These are phyloP conservation scores for Groenewaldozyma sp. DNA, from an alignment of 1,139 yeast species.

Conservation along the genomic window DNA sequence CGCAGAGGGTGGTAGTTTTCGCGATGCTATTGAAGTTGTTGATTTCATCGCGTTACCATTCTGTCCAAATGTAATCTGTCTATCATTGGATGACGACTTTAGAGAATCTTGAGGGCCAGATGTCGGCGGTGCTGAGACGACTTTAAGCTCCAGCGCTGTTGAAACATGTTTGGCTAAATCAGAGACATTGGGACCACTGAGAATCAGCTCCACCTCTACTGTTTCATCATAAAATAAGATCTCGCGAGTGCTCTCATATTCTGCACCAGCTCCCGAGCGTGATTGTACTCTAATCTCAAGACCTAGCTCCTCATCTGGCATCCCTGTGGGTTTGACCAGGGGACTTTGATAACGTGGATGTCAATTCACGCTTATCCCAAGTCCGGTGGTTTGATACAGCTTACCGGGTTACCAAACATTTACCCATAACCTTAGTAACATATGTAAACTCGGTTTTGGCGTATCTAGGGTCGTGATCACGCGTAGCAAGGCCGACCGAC, in stretches of 20 bases:
- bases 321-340: not conserved
- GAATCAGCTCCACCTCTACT: constrained; percentile 13
- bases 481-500: too few species aligned
- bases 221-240: constrained; percentile 20
- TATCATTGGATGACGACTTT: too few species aligned
- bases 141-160: not conserved
- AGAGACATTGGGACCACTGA: constrained; percentile 4
- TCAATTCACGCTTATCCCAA: too few species aligned
- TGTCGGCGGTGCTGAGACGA: not conserved
- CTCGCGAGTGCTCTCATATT: not conserved
- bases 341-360: not conserved
- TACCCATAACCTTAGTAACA: too few species aligned
- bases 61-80: not conserved
- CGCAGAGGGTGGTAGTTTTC: too few species aligned
- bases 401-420: too few species aligned
- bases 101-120: not conserved
- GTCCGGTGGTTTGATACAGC: too few species aligned
- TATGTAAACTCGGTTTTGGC: too few species aligned
- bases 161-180: constrained; percentile 2
- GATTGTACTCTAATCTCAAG: not conserved
- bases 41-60: too few species aligned
- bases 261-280: not conserved
- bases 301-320: not conserved
- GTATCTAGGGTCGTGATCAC: too few species aligned
- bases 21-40: too few species aligned